phyloP scores from a whole-genome alignment of 129 eudicot species.

The Flaveria sonorensis region DNA sequence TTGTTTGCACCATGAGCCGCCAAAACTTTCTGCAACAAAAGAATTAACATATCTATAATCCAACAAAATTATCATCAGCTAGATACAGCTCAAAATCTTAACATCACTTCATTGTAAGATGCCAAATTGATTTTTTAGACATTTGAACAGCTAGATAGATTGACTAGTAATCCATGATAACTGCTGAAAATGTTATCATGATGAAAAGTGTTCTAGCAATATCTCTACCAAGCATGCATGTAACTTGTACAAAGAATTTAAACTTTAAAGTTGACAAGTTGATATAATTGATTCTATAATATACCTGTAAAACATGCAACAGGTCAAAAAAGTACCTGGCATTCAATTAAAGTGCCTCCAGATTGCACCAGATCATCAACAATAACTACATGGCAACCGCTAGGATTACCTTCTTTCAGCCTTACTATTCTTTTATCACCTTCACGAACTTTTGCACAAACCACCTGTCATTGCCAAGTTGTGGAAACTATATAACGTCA shows the following conservation, averaged over 20 bases:
- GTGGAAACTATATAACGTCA: slow-evolving; percentile 1
- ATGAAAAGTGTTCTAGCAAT: not conserved
- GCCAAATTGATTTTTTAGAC: not conserved
- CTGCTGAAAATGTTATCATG: not conserved
- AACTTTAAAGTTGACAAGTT: not conserved
- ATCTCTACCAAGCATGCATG: slow-evolving; percentile 2
- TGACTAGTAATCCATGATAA: not conserved
- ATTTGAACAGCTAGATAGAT: not conserved
- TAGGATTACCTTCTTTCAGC: slow-evolving; percentile 80
- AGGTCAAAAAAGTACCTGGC: slow-evolving; percentile 60
- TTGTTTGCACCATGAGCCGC: slow-evolving; percentile 85
- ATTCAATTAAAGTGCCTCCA: slow-evolving; percentile 90
- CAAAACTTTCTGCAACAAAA: slow-evolving; percentile 77
- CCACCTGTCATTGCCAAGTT: slow-evolving; percentile 45
- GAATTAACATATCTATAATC: not conserved
- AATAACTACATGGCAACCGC: slow-evolving; percentile 86
- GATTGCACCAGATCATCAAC: slow-evolving; percentile 94
- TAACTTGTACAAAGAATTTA: not conserved
- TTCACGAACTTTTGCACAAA: slow-evolving; percentile 90
- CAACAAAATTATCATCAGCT: not conserved
- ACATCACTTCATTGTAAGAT: not conserved
- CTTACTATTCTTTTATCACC: slow-evolving; percentile 89
- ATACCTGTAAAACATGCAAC: not conserved
- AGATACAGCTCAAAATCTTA: not conserved
- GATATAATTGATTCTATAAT: not conserved